Evolutionary conservation across 1,284 basidiomycete genomes (phyloP).

Genomic region (Testicularia cyperi): DNA sequence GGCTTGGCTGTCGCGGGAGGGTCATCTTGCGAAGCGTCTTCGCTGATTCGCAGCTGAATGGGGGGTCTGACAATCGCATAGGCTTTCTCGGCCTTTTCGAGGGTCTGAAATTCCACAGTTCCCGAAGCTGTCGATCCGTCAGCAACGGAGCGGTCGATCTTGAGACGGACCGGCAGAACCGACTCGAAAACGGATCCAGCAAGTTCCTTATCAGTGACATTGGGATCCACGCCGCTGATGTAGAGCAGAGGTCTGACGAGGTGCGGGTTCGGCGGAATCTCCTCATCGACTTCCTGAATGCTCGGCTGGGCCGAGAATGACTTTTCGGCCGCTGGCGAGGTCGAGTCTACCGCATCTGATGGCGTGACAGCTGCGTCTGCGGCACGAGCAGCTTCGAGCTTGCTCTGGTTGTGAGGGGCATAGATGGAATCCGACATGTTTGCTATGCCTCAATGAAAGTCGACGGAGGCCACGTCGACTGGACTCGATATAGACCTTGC

Average conservation of each 20-base stretch:
- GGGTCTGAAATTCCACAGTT: constrained; percentile 51
- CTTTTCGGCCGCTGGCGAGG: no score
- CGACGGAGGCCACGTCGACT: not conserved
- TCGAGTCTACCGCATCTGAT: not conserved
- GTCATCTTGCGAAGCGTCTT: constrained; percentile 14
- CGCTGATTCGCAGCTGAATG: constrained; percentile 28
- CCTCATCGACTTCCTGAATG: constrained; percentile 3
- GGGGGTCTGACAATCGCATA: constrained; percentile 42
- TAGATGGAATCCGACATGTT: constrained; percentile 48
- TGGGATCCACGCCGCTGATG: constrained; percentile 38
- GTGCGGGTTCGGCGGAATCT: constrained; percentile 32
- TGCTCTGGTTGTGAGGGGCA: constrained; percentile 37
- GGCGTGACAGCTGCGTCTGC: constrained; percentile 2
- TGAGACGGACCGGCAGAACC: constrained; percentile 43
- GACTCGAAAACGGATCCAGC: constrained; percentile 37
- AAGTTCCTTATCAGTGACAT: constrained; percentile 43
- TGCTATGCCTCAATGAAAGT: not conserved
- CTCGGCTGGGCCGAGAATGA: no score
- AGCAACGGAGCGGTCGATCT: constrained; percentile 35
- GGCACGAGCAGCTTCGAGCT: constrained; percentile 23
- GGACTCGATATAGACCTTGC: no score
- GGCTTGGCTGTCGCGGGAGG: constrained; percentile 37
- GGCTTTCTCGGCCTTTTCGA: constrained; percentile 51
- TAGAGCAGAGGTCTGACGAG: constrained; percentile 38
- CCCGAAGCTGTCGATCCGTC: constrained; percentile 27